A percentile compares a stretch with the other conserved stretches of the same genome.
Conservation (phyloP, 495 filamentous ascomycete species). For the Melanomma pulvis-pyrius region DNA sequence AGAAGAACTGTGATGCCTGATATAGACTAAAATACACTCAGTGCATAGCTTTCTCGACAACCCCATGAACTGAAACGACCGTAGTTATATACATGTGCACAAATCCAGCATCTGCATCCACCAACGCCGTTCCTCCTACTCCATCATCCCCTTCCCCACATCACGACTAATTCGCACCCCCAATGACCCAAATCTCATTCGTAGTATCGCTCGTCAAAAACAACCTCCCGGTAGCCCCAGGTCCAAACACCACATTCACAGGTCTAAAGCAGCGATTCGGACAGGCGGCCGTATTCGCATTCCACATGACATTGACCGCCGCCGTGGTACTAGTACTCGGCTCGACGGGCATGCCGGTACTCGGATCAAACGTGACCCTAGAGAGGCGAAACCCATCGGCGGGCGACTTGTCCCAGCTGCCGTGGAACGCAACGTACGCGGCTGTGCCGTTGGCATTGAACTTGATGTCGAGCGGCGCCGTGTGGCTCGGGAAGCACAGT, state of each 20-base stretch:
- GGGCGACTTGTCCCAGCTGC: constrained; percentile 41
- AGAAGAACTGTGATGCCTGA: too few species aligned
- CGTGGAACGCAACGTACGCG: constrained; percentile 22
- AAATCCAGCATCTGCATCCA: too few species aligned
- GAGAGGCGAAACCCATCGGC: constrained; percentile 51
- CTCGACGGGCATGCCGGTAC: constrained; percentile 47
- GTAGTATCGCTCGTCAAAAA: constrained; percentile 51
- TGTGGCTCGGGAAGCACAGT: constrained; percentile 19
- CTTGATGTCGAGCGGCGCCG: constrained; percentile 27
- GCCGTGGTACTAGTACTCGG: constrained; percentile 46
- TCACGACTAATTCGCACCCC: constrained; percentile 40
- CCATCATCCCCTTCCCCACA: too few species aligned
- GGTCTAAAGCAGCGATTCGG: constrained; percentile 52
- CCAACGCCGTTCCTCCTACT: too few species aligned
- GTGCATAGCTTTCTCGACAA: too few species aligned
- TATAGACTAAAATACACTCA: too few species aligned
- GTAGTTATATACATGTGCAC: too few species aligned
- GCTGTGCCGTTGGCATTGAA: constrained; percentile 11
- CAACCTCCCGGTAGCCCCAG: constrained; percentile 43
- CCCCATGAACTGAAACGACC: too few species aligned
- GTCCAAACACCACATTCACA: constrained; percentile 52
- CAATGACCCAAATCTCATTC: constrained; percentile 53
- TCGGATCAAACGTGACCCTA: constrained; percentile 45
- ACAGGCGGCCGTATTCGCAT: constrained; percentile 42
- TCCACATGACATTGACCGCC: constrained; percentile 50